Base-by-base conservation (phyloP, 176 grass and related monocot genomes). In the Neostapfia colusana region DNA sequence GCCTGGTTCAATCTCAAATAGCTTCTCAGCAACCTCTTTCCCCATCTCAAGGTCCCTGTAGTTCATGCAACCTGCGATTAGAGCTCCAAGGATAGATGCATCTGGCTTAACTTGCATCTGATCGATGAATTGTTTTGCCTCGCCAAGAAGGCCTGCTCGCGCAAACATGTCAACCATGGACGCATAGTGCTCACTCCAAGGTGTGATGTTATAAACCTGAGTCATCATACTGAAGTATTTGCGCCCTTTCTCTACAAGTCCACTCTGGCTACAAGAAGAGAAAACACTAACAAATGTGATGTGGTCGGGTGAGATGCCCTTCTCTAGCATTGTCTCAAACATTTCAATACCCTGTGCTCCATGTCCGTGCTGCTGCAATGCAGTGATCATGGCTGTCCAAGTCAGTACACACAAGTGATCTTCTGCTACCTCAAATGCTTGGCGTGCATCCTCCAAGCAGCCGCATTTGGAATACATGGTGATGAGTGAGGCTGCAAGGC, bases 131-230 rank as follows among this genome's bases (percentile, higher is more conserved):
- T 39, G 62, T 34, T 85, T 82, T 0, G 82, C 85, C 28, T 91
- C 85, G 34, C 37, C 42, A 39, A 91, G 76, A 74, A 77, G 73
- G 68, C 85, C 85, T 37, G 82, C 89, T 75, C 78, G 79, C 50
- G 82, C 82, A 15, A 91, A 83, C 89, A 91, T 88, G 75, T 88
- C 82, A 4, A 85, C 82, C 69, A 88, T 80, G 82, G 85, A 91
- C 2, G 82, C 79, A 56, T 79, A 88, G 43, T 91, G 85, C 69
- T 88, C 85, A 24, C 26, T 78, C 67, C 85, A 72, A 26, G 78
- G 89, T 51, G 38, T 15, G 27, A 87, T 69, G 8, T 79, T 88
- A 48, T 79, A 69, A 84, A 72, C 74, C 73, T 69, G 53, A 59
- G 73, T 81, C 89, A 91, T 88, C 15, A 60, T 88, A 55, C 69